phyloP scores from a whole-genome alignment of 2,329 filamentous ascomycete genomes.

The Ascomycota sp. region DNA sequence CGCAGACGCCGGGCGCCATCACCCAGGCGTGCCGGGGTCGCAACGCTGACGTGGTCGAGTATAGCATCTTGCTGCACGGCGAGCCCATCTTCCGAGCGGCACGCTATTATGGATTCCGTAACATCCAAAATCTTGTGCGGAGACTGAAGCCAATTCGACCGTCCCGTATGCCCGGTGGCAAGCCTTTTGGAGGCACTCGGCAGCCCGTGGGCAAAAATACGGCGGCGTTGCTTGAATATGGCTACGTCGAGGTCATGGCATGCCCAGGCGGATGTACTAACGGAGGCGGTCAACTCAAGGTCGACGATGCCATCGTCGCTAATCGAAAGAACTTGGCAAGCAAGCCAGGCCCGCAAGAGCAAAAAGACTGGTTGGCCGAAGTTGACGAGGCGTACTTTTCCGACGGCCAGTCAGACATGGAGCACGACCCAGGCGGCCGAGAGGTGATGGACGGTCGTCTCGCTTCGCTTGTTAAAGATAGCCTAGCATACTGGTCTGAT shows the following conservation, averaged over 20 bases:
- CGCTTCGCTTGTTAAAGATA: constrained; percentile 41
- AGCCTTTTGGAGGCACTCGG: constrained; percentile 33
- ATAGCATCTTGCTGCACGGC: constrained; percentile 39
- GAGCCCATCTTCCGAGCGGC: constrained; percentile 56
- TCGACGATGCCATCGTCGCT: constrained; percentile 50
- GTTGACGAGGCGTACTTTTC: constrained; percentile 88
- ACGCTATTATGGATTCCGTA: constrained; percentile 91
- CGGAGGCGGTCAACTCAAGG: constrained; percentile 85
- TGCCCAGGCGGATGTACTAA: constrained; percentile 98
- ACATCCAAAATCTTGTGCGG: constrained; percentile 95
- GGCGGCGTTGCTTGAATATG: constrained; percentile 40
- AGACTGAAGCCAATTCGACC: constrained; percentile 61
- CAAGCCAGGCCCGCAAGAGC: constrained; percentile 54
- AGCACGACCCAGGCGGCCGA: constrained; percentile 3
- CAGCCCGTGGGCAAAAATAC: constrained; percentile 31
- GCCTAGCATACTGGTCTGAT: constrained; percentile 56
- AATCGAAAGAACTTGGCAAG: constrained; percentile 24
- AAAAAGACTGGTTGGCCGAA: constrained; percentile 65
- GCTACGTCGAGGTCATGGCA: constrained; percentile 98
- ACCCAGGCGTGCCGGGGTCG: constrained; percentile 57
- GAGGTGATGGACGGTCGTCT: constrained; percentile 45
- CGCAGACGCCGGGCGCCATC: constrained; percentile 47
- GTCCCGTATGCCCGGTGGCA: constrained; percentile 64
- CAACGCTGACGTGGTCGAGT: constrained; percentile 83
- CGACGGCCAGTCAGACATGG: constrained; percentile 27